Percentiles rank a stretch among this genome's conserved stretches.
Evolutionary conservation across 257 asterid genomes (phyloP).

Genomic region (Datura wrightii): DNA sequence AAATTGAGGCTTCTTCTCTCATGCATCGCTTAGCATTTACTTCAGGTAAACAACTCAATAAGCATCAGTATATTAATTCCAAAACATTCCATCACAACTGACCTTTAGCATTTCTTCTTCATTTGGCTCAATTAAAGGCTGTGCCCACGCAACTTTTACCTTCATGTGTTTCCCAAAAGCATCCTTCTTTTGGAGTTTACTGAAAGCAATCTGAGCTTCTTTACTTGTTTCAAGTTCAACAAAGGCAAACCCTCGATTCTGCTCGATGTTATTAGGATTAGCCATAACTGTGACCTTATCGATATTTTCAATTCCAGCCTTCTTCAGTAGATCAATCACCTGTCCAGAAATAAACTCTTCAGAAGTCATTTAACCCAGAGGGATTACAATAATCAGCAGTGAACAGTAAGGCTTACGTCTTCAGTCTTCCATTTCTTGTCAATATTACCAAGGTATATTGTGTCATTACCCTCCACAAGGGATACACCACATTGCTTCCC

Average conservation of each 20-base stretch:
- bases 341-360: constrained; percentile 43
- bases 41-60: constrained; percentile 29
- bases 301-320: constrained; percentile 65
- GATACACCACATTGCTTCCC: constrained; percentile 63
- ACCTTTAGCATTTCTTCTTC: constrained; percentile 75
- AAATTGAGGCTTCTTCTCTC: constrained; percentile 6
- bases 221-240: constrained; percentile 69
- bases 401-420: constrained; percentile 62
- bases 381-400: constrained; percentile 30
- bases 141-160: constrained; percentile 78
- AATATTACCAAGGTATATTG: constrained; percentile 73
- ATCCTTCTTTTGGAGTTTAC: constrained; percentile 62
- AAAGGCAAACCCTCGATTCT: constrained; percentile 76
- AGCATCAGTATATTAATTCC: constrained; percentile 26
- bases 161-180: constrained; percentile 48
- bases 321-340: constrained; percentile 56
- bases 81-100: constrained; percentile 38
- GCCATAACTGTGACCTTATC: constrained; percentile 60
- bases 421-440: constrained; percentile 69
- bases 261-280: constrained; percentile 57
- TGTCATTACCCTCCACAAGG: constrained; percentile 69
- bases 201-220: constrained; percentile 72
- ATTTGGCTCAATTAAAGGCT: constrained; percentile 58
- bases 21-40: background rate
- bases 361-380: constrained; percentile 36